Evolutionary conservation across 2,329 filamentous ascomycete genomes (phyloP), one percentile per base, ranked within the genome.

Genomic region (Calonectria pseudoreteaudii): DNA sequence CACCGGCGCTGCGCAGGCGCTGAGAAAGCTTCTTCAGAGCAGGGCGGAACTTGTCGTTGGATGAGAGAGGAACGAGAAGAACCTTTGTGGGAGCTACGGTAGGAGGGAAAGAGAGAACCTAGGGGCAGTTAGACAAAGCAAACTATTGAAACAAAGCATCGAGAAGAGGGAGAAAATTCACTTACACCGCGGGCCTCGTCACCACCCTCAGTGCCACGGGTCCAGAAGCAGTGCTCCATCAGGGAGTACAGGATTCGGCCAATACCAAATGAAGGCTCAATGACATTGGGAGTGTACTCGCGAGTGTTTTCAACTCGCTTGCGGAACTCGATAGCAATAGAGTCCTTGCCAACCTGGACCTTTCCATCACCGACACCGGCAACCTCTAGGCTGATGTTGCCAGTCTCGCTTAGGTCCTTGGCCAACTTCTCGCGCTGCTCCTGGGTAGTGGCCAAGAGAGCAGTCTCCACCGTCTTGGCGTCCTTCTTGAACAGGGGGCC

Each of bases 241-340:
- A 99, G 88, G 74, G 94, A 93, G 88, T 98, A 98, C 72, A 98
- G 88, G 76, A 98, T 98, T 80, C 96, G 92, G 74, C 96, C 97
- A 82, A 98, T 98, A 88, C 96, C 96, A 81, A 98, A 99, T 0
- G 96, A 98, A 2, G 96, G 97, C 87, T 99, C 97, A 80, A 98
- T 97, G 62, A 98, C 95, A 83, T 98, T 98, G 74, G 96, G 96
- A 0, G 94, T 97, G 87, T 95, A 99, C 84, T 98, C 96, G 80
- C 97, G 91, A 72, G 93, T 91, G 83, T 98, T 93, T 85, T 98
- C 95, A 5, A 92, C 90, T 76, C 95, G 90, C 79, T 93, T 98
- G 80, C 93, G 92, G 87, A 94, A 95, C 87, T 96, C 94, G 79
- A 98, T 95, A 72, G 89, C 91, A 82, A 99, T 88, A 64, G 97